Evolutionary conservation across 106 monocot genomes (phyloP).

Genomic region (Acorus calamus): DNA sequence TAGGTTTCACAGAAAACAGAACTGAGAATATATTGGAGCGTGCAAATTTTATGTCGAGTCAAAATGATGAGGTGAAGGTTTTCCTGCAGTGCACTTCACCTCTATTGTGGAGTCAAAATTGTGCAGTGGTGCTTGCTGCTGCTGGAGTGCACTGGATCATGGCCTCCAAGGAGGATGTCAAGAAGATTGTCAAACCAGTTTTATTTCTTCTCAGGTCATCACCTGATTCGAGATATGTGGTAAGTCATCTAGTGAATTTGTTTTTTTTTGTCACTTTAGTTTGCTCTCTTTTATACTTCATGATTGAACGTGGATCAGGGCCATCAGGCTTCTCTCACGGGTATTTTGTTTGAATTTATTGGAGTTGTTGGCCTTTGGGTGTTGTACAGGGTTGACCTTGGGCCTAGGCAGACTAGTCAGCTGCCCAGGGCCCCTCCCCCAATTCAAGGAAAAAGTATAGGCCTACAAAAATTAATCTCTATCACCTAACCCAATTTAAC

Average conservation of each 20-base stretch:
- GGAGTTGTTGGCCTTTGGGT: background rate
- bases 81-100: constrained; percentile 79
- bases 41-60: constrained; percentile 20
- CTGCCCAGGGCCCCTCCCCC: no score
- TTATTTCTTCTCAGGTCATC: constrained; percentile 79
- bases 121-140: constrained; percentile 88
- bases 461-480: no score
- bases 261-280: no score
- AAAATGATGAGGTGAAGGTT: constrained; percentile 68
- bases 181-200: constrained; percentile 72
- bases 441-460: no score
- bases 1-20: constrained; percentile 2
- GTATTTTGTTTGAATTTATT: background rate
- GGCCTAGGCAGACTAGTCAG: no score
- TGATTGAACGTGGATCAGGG: no score
- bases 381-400: background rate
- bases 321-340: no score
- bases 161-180: constrained; percentile 43
- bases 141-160: constrained; percentile 91
- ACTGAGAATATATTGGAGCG: constrained; percentile 1
- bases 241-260: constrained; percentile 12
- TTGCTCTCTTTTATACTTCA: no score
- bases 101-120: constrained; percentile 95
- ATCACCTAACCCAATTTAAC: no score
- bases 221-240: constrained; percentile 75